These are phyloP conservation scores for Salix viminalis DNA, from an alignment of 345 rosid genomes.

Conservation along the genomic window DNA sequence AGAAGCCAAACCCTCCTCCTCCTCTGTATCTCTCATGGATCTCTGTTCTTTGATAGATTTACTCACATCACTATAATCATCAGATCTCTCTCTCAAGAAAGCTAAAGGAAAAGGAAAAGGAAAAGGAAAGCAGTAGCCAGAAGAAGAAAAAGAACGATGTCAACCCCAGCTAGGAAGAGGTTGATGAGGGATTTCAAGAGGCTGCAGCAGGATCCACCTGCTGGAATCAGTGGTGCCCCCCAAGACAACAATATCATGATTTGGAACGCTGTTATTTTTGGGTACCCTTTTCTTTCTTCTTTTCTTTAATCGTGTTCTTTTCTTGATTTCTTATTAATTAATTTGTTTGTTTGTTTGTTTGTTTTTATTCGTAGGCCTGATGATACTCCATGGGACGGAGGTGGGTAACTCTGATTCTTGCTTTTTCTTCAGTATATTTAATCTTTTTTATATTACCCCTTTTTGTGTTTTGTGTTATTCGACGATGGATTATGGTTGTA, in stretches of 20 bases:
- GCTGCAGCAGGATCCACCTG: slow-evolving; percentile 38
- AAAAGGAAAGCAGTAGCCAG: background rate
- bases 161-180: slow-evolving; percentile 35
- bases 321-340: background rate
- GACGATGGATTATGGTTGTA: background rate
- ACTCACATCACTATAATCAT: background rate
- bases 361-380: slow-evolving; percentile 52
- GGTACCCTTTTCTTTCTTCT: slow-evolving; percentile 4
- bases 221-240: slow-evolving; percentile 33
- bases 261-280: slow-evolving; percentile 37
- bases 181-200: slow-evolving; percentile 38
- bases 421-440: background rate
- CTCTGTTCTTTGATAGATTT: background rate
- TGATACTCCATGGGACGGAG: slow-evolving; percentile 88
- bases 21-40: background rate
- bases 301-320: background rate
- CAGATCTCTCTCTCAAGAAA: background rate
- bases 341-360: slow-evolving; percentile 1
- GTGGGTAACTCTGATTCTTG: slow-evolving; percentile 30
- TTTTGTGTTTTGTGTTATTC: background rate
- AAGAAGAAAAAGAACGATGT: slow-evolving; percentile 6
- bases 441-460: background rate
- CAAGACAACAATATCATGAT: slow-evolving; percentile 32
- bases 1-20: background rate
- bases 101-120: background rate